Base-by-base conservation (phyloP, 2,329 filamentous ascomycete species). In the Arthrocladium fulminans region DNA sequence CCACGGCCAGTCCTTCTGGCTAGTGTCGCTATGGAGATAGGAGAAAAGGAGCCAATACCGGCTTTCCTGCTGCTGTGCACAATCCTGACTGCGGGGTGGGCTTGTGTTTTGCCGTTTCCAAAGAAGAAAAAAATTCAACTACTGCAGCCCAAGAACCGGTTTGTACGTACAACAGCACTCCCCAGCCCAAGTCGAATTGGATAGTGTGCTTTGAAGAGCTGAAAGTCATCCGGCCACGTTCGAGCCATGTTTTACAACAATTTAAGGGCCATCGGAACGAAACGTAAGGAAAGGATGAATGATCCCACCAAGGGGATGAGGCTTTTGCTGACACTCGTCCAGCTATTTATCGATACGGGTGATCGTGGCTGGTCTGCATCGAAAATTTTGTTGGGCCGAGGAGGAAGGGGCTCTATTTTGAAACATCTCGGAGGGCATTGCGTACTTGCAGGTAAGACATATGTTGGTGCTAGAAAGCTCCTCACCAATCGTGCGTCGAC, bases 101-200 rank as follows among this genome's bases (percentile, higher is more conserved):
- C 17, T 32, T 24, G 15, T 15, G 20, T 44, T 44, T 17, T 23
- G 24, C 15, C 13, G 13, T 34, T 32, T 44, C 25, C 29, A 25
- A 25, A 27, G 15, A 13, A 20, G 37, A n/a, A 25, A n/a, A 22
- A 24, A 24, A 40, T 9, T 7, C 15, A 20, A 10, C 22, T 45
- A 22, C 43, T 45, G 29, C 29, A 23, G 30, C 29, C 20, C 29
- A 24, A 45, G 32, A 22, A 32, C 30, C 32, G n/a, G n/a, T n/a
- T 47, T 39, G 44, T 38, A 39, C 44, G 34, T 47, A 32, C 44
- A 47, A 47, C 44, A 6, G n/a, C n/a, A n/a, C n/a, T n/a, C 22
- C n/a, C 24, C 25, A 24, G 20, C 17, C 12, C 8, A 35, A 7
- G 22, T 45, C 29, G 30, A 23, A 15, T 17, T 44, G 20, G 41